Percentiles rank a stretch among this genome's conserved stretches.
phyloP scores from a whole-genome alignment of 345 rosid species.

The Syzygium aromaticum region DNA sequence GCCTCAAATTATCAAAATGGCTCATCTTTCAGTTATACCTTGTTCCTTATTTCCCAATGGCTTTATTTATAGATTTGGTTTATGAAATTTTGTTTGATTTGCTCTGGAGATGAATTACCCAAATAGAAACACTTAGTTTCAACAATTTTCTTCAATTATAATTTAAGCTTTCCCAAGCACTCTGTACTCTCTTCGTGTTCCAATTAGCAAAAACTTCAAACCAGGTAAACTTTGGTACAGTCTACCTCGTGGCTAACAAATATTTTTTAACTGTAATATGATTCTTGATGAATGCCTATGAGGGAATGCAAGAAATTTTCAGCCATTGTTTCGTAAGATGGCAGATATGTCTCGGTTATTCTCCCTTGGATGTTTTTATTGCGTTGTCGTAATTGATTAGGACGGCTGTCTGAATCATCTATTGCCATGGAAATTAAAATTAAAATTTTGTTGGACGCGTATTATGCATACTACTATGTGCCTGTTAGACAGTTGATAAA shows the following conservation, averaged over 20 bases:
- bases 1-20: background rate
- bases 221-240: background rate
- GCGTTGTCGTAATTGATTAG: background rate
- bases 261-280: background rate
- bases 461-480: background rate
- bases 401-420: background rate
- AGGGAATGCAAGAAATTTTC: background rate
- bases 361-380: background rate
- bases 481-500: background rate
- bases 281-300: background rate
- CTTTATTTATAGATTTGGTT: background rate
- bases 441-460: background rate
- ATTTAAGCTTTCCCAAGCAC: background rate
- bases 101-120: background rate
- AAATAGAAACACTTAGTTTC: background rate
- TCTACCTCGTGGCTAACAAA: background rate
- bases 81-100: background rate
- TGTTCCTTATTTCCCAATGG: background rate
- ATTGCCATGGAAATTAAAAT: background rate
- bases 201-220: background rate
- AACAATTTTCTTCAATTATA: background rate
- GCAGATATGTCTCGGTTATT: background rate
- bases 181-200: background rate
- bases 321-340: background rate
- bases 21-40: background rate